Conservation (phyloP, 495 filamentous ascomycete species). For the Talaromyces stipitatus region DNA sequence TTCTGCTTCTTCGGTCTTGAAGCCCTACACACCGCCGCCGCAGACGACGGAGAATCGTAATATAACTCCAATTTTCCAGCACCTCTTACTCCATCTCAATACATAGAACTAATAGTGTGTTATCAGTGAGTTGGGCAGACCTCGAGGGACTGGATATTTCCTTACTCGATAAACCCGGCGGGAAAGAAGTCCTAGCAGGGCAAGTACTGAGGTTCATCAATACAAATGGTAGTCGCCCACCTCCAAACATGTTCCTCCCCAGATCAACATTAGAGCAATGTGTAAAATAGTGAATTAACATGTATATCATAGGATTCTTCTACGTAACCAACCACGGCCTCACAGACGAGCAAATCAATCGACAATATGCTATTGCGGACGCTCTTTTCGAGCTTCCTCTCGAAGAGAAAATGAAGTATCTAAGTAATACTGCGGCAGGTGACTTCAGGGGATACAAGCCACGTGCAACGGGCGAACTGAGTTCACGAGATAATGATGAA, state of each 20-base stretch:
- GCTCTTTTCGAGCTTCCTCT: constrained; percentile 47
- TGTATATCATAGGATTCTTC: constrained; percentile 37
- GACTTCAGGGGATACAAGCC: constrained; percentile 34
- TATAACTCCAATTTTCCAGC: background rate
- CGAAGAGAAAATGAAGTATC: constrained; percentile 48
- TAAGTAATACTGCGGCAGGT: constrained; percentile 35
- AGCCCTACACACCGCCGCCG: background rate
- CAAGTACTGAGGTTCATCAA: constrained; percentile 44
- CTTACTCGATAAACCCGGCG: constrained; percentile 39
- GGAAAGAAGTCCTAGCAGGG: constrained; percentile 41
- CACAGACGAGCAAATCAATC: constrained; percentile 44
- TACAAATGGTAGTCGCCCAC: constrained; percentile 24
- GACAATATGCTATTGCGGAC: constrained; percentile 49
- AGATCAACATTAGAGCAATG: constrained; percentile 11
- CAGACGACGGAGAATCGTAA: constrained; percentile 5
- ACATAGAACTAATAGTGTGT: background rate
- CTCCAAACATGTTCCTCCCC: background rate
- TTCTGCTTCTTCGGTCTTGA: background rate
- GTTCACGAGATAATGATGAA: constrained; percentile 43
- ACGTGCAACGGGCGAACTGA: constrained; percentile 2
- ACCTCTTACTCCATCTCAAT: background rate
- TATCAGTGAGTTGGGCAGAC: constrained; percentile 38
- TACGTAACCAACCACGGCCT: constrained; percentile 50
- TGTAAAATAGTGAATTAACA: background rate
- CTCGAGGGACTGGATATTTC: constrained; percentile 44